phyloP scores from a whole-genome alignment of 2,329 filamentous ascomycete species.

The Xylariaceae sp. region DNA sequence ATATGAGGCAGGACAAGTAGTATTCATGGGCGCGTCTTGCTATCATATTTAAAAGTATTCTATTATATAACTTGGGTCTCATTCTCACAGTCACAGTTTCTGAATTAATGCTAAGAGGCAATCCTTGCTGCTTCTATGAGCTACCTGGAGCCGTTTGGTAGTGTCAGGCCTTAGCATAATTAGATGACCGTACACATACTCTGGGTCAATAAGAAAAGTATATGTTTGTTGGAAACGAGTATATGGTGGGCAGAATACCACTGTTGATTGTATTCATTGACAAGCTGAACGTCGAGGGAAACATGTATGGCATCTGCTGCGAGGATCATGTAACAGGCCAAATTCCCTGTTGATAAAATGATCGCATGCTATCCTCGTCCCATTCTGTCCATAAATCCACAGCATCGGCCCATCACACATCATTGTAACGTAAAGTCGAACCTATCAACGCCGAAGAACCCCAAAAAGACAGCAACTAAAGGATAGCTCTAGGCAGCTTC shows the following conservation, averaged over 20 bases:
- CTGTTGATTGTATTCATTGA: background rate
- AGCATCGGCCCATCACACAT: constrained; percentile 32
- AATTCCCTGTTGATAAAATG: constrained; percentile 1
- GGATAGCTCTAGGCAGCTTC: constrained; percentile 45
- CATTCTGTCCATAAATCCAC: constrained; percentile 9
- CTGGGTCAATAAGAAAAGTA: no score
- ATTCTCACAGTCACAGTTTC: no score
- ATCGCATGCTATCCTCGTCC: background rate
- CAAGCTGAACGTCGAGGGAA: background rate
- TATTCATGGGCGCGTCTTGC: no score
- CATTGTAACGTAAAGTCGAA: constrained; percentile 36
- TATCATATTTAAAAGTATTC: no score
- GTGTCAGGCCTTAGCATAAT: background rate
- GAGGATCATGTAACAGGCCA: no score
- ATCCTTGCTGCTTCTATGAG: no score
- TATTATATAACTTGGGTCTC: no score
- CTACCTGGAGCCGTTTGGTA: no score
- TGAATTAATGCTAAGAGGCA: no score
- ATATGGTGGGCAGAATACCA: background rate
- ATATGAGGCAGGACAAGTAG: no score
- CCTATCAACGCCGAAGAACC: constrained; percentile 30
- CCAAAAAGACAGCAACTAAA: constrained; percentile 23
- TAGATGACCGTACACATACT: no score
- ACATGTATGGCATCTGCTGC: background rate
- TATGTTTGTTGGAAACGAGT: background rate